Evolutionary conservation across 2,329 filamentous ascomycete genomes (phyloP), one percentile per base, ranked within the genome.

Genomic region (Westerdykella ornata): DNA sequence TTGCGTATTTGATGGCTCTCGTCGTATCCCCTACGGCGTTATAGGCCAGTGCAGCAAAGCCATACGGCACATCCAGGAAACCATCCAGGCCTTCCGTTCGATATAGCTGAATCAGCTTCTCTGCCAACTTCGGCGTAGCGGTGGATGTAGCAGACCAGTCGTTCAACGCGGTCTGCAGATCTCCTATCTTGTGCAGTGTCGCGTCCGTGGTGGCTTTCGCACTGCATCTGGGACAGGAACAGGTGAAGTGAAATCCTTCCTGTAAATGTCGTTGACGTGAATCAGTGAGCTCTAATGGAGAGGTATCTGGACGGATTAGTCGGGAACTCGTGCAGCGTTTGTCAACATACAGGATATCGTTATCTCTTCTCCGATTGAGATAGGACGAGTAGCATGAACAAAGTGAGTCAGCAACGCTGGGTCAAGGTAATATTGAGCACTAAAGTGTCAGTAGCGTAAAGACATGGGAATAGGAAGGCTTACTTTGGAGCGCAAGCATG

Each of bases 371-470:
- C 60, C 66, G 15, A 48, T 14, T 11, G 43, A 44, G 17, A 68
- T 59, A 3, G 56, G 52, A 15, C 67, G 47, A 1, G 61, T 63
- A 1, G 60, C 65, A 33, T 61, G 59, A 0, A 69, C 66, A n/a
- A 60, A 57, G 39, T 70, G 68, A n/a, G 64, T 66, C 3, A 71
- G 47, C 14, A 54, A 45, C 1, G 56, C 36, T 0, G 54, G 45
- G 34, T 69, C 63, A 5, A 70, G 51, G 20, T 66, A 59, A 38
- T 68, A 65, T 46, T 69, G 69, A 1, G 68, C 67, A 38, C 65
- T 66, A 5, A 5, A 16, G 5, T 1, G 30, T 52, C 22, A 52
- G 49, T 30, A 11, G 15, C 17, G 2, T 19, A 14, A 14, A 28
- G 11, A 28, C 11, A 5, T 15, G 37, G n/a, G 28, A 16, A 17